Base-by-base conservation (phyloP, 1,284 basidiomycete species). In the Trichosporon ovoides region DNA sequence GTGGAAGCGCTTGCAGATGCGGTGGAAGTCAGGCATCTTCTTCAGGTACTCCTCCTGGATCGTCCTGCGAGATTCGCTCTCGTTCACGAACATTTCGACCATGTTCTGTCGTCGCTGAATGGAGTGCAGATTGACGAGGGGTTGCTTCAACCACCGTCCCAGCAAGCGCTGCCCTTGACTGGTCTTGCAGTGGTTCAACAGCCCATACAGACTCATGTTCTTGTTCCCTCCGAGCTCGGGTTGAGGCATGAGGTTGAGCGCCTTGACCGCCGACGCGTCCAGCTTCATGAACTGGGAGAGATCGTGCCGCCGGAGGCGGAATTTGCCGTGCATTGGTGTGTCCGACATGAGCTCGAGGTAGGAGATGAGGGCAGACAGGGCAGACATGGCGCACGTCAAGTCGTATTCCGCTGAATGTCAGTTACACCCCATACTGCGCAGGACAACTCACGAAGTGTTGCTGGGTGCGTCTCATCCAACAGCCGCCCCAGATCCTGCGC, bases 131-230 rank as follows among this genome's bases (percentile, higher is more conserved):
- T 97, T 97, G 38, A 98, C 86, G 28, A 98, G 80, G 1, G 96
- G 96, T 76, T 98, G 96, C 75, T 97, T 98, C 56, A 99, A 80
- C 95, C 95, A 99, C 58, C 88, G 88, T 0, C 86, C 89, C 2
- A 99, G 81, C 56, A 97, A 75, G 56, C 96, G 81, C n/a, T 89
- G 87, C 0, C 96, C 96, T 74, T 98, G 96, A 0, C 89, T 87
- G 1, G 96, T 98, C 77, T 95, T 96, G 81, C 96, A 98, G 66
- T 88, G 89, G 75, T 98, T 97, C 62, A 98, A 76, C 19, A 97
- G 79, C 0, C 94, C 93, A 58, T 91, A 87, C 6, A 99, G 75
- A 19, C 91, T 96, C 53, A 89, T 90, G 66, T 89, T 92, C 69
- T 88, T 88, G 55, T 83, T 74, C 6, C 75, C 76, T 6, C 78